Base-by-base conservation (phyloP, 208 protist genomes). In the Trypanosoma conorhini region DNA sequence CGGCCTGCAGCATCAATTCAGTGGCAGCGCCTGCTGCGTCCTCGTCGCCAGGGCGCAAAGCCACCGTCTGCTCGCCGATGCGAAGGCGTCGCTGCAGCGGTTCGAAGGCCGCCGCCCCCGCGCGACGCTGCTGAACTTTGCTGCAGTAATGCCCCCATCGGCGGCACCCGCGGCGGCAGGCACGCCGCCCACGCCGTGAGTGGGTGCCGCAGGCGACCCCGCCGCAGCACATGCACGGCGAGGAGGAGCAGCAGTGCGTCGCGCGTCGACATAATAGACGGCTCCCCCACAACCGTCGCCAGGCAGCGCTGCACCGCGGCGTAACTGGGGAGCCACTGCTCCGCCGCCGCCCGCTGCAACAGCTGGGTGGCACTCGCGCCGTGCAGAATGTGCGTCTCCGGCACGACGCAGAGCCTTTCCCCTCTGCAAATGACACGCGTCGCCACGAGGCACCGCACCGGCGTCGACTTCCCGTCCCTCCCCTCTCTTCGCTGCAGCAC, bases 371-470 rank as follows among this genome's bases (percentile, higher is more conserved):
- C 87, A 19, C 55, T 67, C 40, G 73, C 60, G 10, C 89, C 89
- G 21, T 77, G 79, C 62, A 95, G 62, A 35, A 95, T 70, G 57
- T 79, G 64, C 22, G 83, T 67, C 15, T 38, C 50, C 12, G 71
- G 75, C 4, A 95, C 74, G 5, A 77, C 77, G 10, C 71, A 80
- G 17, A 95, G 66, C 44, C 70, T 76, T 67, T 95, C 87, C 13
- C 89, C 89, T 26, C 87, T 81, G 33, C 67, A 77, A 56, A 95
- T 77, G 70, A 55, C 44, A 22, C 60, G 66, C 30, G 55, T 63
- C 8, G 89, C 87, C 17, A 95, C 74, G 9, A 93, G 35, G 22
- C 79, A 73, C n/a, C 89, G 89, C 55, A 92, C 74, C 42, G 86
- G 83, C 55, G 75, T 26, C 9, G 50, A 19, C 5, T 44, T 26